phyloP scores from a whole-genome alignment of 148 eudicot genomes.

The Rhododendron vialii region DNA sequence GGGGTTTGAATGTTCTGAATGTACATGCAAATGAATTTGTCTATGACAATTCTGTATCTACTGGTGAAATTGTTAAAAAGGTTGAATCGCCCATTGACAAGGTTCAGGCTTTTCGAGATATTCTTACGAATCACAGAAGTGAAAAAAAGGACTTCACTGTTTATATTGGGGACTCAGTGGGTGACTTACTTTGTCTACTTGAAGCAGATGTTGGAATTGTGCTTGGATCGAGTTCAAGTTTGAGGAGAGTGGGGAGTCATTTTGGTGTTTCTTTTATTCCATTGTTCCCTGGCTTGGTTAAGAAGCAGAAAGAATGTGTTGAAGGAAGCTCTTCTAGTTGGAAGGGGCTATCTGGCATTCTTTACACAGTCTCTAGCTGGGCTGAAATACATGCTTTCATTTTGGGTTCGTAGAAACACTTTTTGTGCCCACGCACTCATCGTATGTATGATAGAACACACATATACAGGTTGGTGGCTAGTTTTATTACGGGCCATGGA shows the following conservation, averaged over 20 bases:
- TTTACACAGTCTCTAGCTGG: constrained; percentile 88
- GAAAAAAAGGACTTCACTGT: constrained; percentile 41
- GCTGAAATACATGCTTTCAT: constrained; percentile 85
- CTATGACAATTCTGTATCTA: constrained; percentile 61
- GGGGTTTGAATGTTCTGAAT: constrained; percentile 47
- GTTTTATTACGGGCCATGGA: constrained; percentile 26
- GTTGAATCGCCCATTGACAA: constrained; percentile 87
- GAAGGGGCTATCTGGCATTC: constrained; percentile 64
- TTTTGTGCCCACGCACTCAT: neutral
- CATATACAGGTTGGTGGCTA: constrained; percentile 23
- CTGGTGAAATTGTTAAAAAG: constrained; percentile 63
- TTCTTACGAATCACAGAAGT: constrained; percentile 28
- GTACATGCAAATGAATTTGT: constrained; percentile 85
- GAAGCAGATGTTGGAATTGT: constrained; percentile 89
- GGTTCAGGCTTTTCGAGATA: constrained; percentile 51
- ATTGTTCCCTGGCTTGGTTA: constrained; percentile 59
- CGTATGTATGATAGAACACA: constrained; percentile 8
- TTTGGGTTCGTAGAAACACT: constrained; percentile 37
- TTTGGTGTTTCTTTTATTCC: constrained; percentile 86
- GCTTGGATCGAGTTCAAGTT: constrained; percentile 68
- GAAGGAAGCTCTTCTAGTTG: constrained; percentile 42
- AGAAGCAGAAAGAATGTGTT: constrained; percentile 50
- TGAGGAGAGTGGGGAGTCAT: constrained; percentile 68
- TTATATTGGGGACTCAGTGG: constrained; percentile 84
- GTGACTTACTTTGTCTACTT: constrained; percentile 91